Conservation (phyloP, 2,329 filamentous ascomycete species). For the Pseudopithomyces maydicus region DNA sequence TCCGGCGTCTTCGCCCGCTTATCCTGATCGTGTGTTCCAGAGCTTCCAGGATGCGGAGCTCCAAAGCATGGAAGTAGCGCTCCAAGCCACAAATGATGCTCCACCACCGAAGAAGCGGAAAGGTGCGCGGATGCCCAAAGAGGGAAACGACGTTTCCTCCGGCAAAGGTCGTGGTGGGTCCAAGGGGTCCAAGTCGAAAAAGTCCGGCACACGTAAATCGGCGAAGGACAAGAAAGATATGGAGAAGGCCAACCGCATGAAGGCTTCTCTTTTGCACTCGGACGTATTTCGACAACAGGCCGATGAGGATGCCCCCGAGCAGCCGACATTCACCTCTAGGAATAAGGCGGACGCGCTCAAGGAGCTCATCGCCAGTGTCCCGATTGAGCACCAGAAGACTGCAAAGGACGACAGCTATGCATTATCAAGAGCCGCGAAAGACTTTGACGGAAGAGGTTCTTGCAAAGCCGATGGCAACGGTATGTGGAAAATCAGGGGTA, state of each 20-base stretch:
- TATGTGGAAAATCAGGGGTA: slow-evolving; percentile 54
- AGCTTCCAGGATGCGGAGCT: slow-evolving; percentile 34
- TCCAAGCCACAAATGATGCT: slow-evolving; percentile 28
- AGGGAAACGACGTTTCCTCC: slow-evolving; percentile 1
- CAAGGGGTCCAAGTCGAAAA: slow-evolving; percentile 13
- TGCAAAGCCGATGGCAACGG: slow-evolving; percentile 40
- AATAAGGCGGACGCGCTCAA: slow-evolving; percentile 44
- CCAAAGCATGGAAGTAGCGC: slow-evolving; percentile 33
- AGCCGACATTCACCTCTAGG: slow-evolving; percentile 28
- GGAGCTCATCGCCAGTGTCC: slow-evolving; percentile 47
- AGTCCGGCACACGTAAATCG: slow-evolving; percentile 10
- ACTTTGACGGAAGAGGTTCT: slow-evolving; percentile 47
- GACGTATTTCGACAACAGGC: slow-evolving; percentile 43
- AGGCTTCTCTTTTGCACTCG: slow-evolving; percentile 30
- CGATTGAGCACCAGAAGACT: slow-evolving; percentile 39
- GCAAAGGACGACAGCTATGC: slow-evolving; percentile 42
- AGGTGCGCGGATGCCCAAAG: slow-evolving; percentile 6
- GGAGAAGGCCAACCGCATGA: slow-evolving; percentile 23
- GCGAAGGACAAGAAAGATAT: slow-evolving; percentile 24
- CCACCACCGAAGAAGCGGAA: slow-evolving; percentile 23
- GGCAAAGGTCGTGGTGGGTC: neutral
- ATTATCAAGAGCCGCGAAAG: slow-evolving; percentile 46
- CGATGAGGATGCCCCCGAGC: slow-evolving; percentile 20
- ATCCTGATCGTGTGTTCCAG: too few species aligned
- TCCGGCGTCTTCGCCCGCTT: slow-evolving; percentile 4